Evolutionary conservation across 1,139 yeast genomes (phyloP), one percentile per base, ranked within the genome.

Genomic region (Kodamaea arcana): DNA sequence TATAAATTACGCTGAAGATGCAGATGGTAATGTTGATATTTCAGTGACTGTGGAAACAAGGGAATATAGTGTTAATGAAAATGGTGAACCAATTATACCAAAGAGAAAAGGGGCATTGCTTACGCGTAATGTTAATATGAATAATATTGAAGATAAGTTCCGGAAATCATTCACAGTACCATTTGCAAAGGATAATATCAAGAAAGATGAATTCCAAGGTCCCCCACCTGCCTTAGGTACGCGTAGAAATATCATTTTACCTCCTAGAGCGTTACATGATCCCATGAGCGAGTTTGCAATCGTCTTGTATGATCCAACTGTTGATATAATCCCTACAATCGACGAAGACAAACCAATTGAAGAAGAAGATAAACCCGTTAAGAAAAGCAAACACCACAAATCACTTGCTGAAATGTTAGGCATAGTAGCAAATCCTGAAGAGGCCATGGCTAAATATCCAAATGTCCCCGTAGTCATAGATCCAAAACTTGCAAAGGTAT

Each of bases 391-490:
- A 33, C 65, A 48, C 27, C 88, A 87, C 43, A 80, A 77, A 46
- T 75, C 94, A 0, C 59, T 92, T 30, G 86, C 83, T 4, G 96
- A 90, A 44, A 78, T 92, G 31, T 65, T 92, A 27, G 97, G 97
- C 0, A 77, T 87, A 17, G 65, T 72, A 5, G 66, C 66, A 33
- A 62, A 65, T 34, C 75, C 80, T 1, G 74, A 74, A 32, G 78
- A 72, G 26, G 54, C 66, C 44, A 32, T 57, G 10, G 69, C 72
- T 25, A 75, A 72, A 41, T 79, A 73, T 41, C 85, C 94, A 0
- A 81, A 86, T 53, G 97, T 92, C 2, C 95, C 99, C 0, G 98
- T 92, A 7, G 97, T 94, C 2, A 85, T 94, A 32, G 99, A 92
- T 52, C 99, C 99, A 0, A 75, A 73, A 42, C 66, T 92, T 24